These are phyloP conservation scores for Candida broadrunensis DNA, from an alignment of 805 yeast genomes.

Conservation along the genomic window DNA sequence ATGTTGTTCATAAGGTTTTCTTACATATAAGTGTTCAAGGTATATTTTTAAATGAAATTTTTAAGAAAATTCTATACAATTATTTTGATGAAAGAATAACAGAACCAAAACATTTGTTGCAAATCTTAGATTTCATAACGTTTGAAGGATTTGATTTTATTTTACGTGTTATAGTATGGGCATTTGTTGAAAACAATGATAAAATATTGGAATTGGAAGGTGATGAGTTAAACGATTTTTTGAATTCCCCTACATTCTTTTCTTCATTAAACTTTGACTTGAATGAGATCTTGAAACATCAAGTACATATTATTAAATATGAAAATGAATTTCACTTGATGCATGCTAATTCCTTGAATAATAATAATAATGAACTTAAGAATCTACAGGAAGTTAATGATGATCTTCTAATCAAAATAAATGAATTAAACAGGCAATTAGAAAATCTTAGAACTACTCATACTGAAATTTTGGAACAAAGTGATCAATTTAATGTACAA, in stretches of 20 bases:
- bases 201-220: conserved; percentile 18
- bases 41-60: conserved; percentile 20
- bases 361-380: conserved; percentile 34
- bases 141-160: conserved; percentile 40
- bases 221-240: conserved; percentile 20
- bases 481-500: conserved; percentile 20
- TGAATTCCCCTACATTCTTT: conserved; percentile 17
- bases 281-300: conserved; percentile 11
- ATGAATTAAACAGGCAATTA: conserved; percentile 24
- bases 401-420: conserved; percentile 25
- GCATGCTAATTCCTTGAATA: conserved; percentile 34
- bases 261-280: conserved; percentile 6
- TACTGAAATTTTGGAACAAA: conserved; percentile 33
- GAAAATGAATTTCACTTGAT: conserved; percentile 38
- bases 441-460: conserved; percentile 32
- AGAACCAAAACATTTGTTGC: conserved; percentile 4
- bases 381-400: conserved; percentile 37
- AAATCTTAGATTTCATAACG: conserved; percentile 32
- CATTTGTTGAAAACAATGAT: conserved; percentile 14
- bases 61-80: conserved; percentile 15
- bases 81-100: conserved; percentile 15
- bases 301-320: conserved; percentile 27
- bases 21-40: conserved; percentile 36
- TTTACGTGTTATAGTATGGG: conserved; percentile 22
- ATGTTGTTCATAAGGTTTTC: conserved; percentile 21